Evolutionary conservation across 192 early-diverging fungal species (phyloP).

Genomic region (Chytriomyces sp.): DNA sequence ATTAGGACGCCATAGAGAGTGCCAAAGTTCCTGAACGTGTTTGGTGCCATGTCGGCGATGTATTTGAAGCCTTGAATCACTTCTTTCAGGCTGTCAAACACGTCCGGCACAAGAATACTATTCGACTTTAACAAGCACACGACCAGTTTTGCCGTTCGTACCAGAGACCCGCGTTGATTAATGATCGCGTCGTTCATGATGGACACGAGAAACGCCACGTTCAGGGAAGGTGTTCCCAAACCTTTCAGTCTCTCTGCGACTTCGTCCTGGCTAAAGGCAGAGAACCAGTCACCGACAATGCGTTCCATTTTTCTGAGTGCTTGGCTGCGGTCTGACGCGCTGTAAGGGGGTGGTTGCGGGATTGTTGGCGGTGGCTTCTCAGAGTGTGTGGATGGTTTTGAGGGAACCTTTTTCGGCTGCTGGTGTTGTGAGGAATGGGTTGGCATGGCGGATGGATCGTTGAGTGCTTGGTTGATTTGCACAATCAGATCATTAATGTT

Average conservation of each 20-base stretch:
- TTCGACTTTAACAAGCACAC: not conserved
- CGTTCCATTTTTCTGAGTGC: constrained; percentile 7
- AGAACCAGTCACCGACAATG: constrained; percentile 16
- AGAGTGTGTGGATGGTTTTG: not conserved
- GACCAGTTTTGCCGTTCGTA: constrained; percentile 9
- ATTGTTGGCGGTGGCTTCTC: not conserved
- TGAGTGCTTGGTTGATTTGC: not conserved
- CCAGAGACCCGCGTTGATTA: not conserved
- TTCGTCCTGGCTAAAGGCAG: not conserved
- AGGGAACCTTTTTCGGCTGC: too few relatives aligned
- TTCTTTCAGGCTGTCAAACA: not conserved
- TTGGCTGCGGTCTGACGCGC: not conserved
- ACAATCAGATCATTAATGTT: not conserved
- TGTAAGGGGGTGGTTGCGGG: not conserved
- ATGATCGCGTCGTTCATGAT: not conserved
- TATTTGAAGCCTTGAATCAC: not conserved
- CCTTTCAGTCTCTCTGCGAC: not conserved
- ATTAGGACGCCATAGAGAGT: constrained; percentile 17
- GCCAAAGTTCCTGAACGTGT: not conserved
- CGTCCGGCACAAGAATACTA: not conserved
- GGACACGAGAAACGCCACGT: not conserved
- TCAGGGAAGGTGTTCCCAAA: not conserved
- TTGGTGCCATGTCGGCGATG: not conserved
- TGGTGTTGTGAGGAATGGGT: not conserved
- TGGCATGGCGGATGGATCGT: not conserved